Conservation (phyloP, 1,139 yeast genomes). For the Yamadazyma triangularis region DNA sequence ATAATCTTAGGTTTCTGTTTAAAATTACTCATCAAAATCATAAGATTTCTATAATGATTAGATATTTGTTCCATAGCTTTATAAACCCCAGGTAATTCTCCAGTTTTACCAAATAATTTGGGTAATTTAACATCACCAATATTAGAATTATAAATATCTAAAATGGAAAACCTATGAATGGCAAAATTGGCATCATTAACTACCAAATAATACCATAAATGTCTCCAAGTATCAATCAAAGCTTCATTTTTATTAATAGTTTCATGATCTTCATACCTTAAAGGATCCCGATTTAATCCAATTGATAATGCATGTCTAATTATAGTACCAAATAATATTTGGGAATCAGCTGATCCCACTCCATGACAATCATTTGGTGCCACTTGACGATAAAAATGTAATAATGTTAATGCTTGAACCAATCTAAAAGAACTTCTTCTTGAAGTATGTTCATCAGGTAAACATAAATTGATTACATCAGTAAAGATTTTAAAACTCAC, state of each 20-base stretch:
- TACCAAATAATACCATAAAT: constrained; percentile 32
- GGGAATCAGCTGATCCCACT: constrained; percentile 39
- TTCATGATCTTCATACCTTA: constrained; percentile 26
- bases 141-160: constrained; percentile 24
- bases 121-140: constrained; percentile 34
- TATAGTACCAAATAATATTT: constrained; percentile 34
- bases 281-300: constrained; percentile 43
- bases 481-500: constrained; percentile 21
- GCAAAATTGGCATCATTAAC: constrained; percentile 29
- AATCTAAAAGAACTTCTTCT: constrained; percentile 30
- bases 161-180: constrained; percentile 31
- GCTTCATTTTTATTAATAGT: constrained; percentile 24
- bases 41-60: constrained; percentile 27
- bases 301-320: constrained; percentile 39
- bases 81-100: constrained; percentile 14
- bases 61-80: constrained; percentile 17
- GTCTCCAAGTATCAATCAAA: constrained; percentile 33
- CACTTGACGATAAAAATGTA: constrained; percentile 33
- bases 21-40: constrained; percentile 27
- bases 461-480: constrained; percentile 27
- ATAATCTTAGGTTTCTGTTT: constrained; percentile 30
- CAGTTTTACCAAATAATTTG: constrained; percentile 13
- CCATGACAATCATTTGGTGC: constrained; percentile 45
- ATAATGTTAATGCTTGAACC: constrained; percentile 29
- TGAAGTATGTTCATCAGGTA: constrained; percentile 25